These are phyloP conservation scores for Ciborinia camelliae DNA, from an alignment of 2,329 filamentous ascomycete species.

Conservation along the genomic window DNA sequence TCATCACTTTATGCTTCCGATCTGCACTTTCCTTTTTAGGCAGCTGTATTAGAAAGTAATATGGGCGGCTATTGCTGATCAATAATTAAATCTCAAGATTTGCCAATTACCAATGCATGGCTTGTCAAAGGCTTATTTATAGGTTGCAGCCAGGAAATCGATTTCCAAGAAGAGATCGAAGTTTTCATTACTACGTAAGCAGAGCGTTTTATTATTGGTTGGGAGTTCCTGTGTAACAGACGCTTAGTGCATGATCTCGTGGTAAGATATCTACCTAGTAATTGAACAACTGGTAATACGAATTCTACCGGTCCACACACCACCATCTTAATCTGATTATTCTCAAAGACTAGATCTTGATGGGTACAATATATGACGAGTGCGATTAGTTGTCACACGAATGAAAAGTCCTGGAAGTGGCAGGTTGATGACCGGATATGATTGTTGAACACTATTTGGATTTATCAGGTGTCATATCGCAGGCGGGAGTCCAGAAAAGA, in stretches of 20 bases:
- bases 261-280: neutral
- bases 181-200: neutral
- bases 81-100: neutral
- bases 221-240: neutral
- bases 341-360: neutral
- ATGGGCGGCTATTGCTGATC: neutral
- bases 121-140: constrained; percentile 15
- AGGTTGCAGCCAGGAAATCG: neutral
- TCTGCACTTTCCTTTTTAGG: constrained; percentile 13
- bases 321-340: neutral
- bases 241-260: neutral
- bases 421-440: constrained; percentile 4
- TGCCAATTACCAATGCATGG: neutral
- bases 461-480: neutral
- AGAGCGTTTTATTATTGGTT: constrained; percentile 6
- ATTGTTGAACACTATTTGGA: neutral
- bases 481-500: neutral
- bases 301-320: constrained; percentile 2
- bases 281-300: neutral
- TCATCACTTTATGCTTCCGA: neutral
- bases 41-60: neutral
- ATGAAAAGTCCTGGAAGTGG: constrained; percentile 4
- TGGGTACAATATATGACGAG: neutral
- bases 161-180: constrained; percentile 17
- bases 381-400: constrained; percentile 1